Conservation (phyloP, 495 filamentous ascomycete genomes). For the Geoglossum glabrum region DNA sequence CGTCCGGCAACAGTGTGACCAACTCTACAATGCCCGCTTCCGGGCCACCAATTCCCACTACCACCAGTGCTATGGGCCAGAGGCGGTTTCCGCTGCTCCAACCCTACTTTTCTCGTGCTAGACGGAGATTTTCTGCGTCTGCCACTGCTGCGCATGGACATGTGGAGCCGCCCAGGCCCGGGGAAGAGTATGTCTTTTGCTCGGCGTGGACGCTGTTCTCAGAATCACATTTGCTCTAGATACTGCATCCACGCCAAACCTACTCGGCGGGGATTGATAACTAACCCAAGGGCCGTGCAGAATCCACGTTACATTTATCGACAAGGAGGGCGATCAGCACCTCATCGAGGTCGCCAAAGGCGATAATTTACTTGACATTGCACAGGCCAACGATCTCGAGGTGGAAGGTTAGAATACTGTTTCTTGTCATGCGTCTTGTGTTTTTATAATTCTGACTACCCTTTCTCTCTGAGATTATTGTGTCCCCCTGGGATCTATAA, state of each 20-base stretch:
- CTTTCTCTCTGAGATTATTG: conserved; percentile 2
- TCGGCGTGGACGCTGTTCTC: background rate
- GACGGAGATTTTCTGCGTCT: conserved; percentile 46
- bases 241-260: background rate
- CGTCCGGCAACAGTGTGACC: background rate
- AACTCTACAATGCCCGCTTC: background rate
- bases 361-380: conserved; percentile 85
- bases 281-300: conserved; percentile 23
- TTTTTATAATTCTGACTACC: background rate
- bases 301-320: conserved; percentile 76
- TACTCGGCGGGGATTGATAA: background rate
- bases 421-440: background rate
- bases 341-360: conserved; percentile 64
- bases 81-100: background rate
- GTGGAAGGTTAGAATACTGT: conserved; percentile 53
- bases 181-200: conserved; percentile 70
- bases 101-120: conserved; percentile 5
- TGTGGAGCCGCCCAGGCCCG: conserved; percentile 62
- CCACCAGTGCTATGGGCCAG: background rate
- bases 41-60: background rate
- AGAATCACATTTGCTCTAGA: background rate
- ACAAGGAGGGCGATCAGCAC: conserved; percentile 66
- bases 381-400: conserved; percentile 83
- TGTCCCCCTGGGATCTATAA: background rate
- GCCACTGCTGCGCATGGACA: conserved; percentile 48